A percentile compares a stretch with the other conserved stretches of the same genome.
phyloP scores from a whole-genome alignment of 2,329 filamentous ascomycete species.

The Xylariomycetidae sp. region DNA sequence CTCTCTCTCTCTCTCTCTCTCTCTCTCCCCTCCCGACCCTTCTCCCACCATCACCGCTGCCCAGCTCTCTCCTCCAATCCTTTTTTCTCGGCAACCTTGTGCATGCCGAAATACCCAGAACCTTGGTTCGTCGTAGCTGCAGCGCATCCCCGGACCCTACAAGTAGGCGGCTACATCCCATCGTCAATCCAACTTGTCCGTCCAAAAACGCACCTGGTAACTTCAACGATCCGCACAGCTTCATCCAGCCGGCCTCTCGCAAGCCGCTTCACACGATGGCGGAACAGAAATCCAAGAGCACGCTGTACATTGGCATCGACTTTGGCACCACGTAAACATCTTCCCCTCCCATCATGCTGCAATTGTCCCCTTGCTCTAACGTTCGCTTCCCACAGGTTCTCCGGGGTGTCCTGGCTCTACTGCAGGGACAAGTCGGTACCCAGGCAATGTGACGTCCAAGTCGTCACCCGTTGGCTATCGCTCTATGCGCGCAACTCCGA shows the following conservation, averaged over 20 bases:
- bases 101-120: no score
- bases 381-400: slow-evolving; percentile 13
- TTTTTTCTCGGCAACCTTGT: no score
- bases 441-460: not conserved
- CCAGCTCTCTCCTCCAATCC: no score
- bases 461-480: slow-evolving; percentile 2
- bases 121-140: not conserved
- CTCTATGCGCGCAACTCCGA: slow-evolving; percentile 3
- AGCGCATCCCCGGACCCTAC: no score
- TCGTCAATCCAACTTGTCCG: no score
- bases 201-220: no score
- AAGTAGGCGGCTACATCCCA: no score
- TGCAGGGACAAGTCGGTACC: slow-evolving; percentile 1
- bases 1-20: no score
- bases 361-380: not conserved
- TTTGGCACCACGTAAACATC: slow-evolving; percentile 25
- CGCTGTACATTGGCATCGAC: slow-evolving; percentile 19
- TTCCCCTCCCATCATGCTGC: not conserved
- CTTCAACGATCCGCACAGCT: not conserved
- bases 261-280: not conserved
- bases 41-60: no score
- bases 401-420: slow-evolving; percentile 22
- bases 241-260: not conserved
- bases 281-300: not conserved
- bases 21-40: no score